These are phyloP conservation scores for Dictyostelium firmibasis DNA, from an alignment of 78 protist genomes.

Conservation along the genomic window DNA sequence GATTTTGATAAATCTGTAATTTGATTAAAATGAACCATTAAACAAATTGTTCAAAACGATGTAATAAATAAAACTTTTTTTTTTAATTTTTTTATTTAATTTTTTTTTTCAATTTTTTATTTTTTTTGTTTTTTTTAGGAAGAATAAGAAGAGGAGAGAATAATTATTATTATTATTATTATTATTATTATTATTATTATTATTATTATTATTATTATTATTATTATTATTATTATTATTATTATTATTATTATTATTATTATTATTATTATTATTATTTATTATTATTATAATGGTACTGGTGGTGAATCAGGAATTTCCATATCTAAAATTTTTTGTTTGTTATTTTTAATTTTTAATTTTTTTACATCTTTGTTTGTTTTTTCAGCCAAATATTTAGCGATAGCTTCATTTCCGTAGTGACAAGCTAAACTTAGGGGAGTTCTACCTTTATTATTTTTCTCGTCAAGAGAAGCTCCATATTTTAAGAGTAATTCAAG, in stretches of 20 bases:
- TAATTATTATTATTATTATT: background rate
- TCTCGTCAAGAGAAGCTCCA: conserved; percentile 40
- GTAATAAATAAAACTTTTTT: no score
- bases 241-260: background rate
- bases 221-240: no score
- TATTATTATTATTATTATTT: background rate
- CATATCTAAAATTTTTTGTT: conserved; percentile 75
- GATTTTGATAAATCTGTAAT: no score
- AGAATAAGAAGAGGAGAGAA: no score
- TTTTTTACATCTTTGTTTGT: conserved; percentile 23
- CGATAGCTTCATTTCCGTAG: conserved; percentile 71
- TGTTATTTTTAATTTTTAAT: conserved; percentile 65
- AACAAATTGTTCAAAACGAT: no score
- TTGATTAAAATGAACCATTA: no score
- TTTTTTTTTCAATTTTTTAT: no score
- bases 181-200: background rate
- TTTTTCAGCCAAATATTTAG: conserved; percentile 44
- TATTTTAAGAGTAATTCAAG: conserved; percentile 44
- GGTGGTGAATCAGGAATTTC: conserved; percentile 59
- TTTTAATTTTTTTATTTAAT: no score
- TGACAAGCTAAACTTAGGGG: conserved; percentile 70
- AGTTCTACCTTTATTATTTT: conserved; percentile 73
- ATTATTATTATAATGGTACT: background rate
- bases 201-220: no score
- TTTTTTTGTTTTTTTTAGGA: no score